Evolutionary conservation across 2,329 filamentous ascomycete species (phyloP).

Genomic region (Cordyceps fumosorosea): DNA sequence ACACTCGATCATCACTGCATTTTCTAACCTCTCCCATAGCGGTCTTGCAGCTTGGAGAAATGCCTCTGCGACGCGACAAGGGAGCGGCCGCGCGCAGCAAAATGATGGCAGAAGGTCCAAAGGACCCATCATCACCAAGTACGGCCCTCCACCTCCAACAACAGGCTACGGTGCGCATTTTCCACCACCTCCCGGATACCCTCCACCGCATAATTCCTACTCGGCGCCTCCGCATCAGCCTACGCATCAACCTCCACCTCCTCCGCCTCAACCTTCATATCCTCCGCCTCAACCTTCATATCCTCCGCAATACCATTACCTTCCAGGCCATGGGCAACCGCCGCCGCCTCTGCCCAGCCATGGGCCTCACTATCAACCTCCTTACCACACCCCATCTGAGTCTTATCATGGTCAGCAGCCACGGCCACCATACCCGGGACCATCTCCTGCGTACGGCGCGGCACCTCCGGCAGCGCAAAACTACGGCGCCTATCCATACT

Average conservation of each 20-base stretch:
- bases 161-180: slow-evolving; percentile 23
- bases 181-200: slow-evolving; percentile 19
- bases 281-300: slow-evolving; percentile 1
- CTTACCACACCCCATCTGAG: slow-evolving; percentile 18
- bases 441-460: neutral
- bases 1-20: neutral
- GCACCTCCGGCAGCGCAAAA: neutral
- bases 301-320: slow-evolving; percentile 15
- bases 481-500: slow-evolving; percentile 1
- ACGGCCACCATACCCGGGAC: slow-evolving; percentile 6
- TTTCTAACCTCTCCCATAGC: slow-evolving; percentile 19
- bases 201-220: slow-evolving; percentile 3
- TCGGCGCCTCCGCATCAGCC: slow-evolving; percentile 10
- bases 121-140: slow-evolving; percentile 17
- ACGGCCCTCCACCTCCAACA: slow-evolving; percentile 18
- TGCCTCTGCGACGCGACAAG: slow-evolving; percentile 22
- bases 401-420: slow-evolving; percentile 8
- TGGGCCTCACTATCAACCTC: slow-evolving; percentile 13
- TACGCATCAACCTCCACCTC: neutral
- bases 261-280: slow-evolving; percentile 15
- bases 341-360: slow-evolving; percentile 12
- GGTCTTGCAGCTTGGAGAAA: slow-evolving; percentile 32
- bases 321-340: slow-evolving; percentile 13
- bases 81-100: slow-evolving; percentile 23
- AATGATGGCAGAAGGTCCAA: slow-evolving; percentile 24